These are phyloP conservation scores for Trichoderma pleuroti DNA, from an alignment of 2,329 filamentous ascomycete species.

Conservation along the genomic window DNA sequence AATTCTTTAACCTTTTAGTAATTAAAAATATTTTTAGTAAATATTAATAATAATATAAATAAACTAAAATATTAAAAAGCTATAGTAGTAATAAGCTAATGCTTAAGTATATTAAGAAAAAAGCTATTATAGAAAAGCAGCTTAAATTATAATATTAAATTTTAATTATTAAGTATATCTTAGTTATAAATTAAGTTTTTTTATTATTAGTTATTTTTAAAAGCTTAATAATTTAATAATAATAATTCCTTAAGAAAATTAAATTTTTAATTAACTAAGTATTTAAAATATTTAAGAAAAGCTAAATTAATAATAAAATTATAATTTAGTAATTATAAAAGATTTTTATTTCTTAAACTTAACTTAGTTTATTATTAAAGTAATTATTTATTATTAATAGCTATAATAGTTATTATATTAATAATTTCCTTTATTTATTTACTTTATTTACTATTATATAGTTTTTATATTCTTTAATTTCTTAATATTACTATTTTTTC, in stretches of 20 bases:
- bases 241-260: not conserved
- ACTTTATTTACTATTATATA: not conserved
- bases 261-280: not conserved
- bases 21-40: too few species aligned
- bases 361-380: not conserved
- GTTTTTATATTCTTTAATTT: not conserved
- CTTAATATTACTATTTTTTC: not conserved
- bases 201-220: not conserved
- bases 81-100: not conserved
- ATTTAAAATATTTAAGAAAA: not conserved
- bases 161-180: not conserved
- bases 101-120: not conserved
- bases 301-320: not conserved
- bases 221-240: not conserved
- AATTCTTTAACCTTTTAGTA: too few species aligned
- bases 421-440: slow-evolving; percentile 17
- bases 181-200: not conserved
- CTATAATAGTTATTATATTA: slow-evolving; percentile 11
- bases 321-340: not conserved
- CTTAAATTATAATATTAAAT: not conserved
- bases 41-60: too few species aligned
- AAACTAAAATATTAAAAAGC: too few species aligned
- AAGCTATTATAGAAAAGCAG: not conserved
- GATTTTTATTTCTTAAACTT: not conserved
- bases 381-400: slow-evolving; percentile 11